phyloP scores from a whole-genome alignment of 2,329 filamentous ascomycete genomes.

The Exophiala oligosperma region DNA sequence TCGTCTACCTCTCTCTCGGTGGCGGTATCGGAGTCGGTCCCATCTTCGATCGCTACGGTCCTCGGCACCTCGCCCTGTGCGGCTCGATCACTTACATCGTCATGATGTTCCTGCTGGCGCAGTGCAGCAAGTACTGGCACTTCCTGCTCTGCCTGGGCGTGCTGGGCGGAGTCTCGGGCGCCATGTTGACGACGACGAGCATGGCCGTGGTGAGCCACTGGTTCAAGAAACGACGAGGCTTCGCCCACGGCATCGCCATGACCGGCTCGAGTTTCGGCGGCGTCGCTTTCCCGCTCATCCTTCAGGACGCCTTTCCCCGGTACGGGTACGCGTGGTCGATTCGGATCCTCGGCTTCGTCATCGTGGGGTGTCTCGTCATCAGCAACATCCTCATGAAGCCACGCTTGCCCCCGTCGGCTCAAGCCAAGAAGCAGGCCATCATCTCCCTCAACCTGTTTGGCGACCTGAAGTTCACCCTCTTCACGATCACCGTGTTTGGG shows the following conservation, averaged over 20 bases:
- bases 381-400: slow-evolving; percentile 38
- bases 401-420: slow-evolving; percentile 33
- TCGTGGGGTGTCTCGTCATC: slow-evolving; percentile 35
- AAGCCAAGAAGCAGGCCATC: slow-evolving; percentile 29
- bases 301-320: slow-evolving; percentile 33
- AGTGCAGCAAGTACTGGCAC: slow-evolving; percentile 51
- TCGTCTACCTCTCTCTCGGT: slow-evolving; percentile 47
- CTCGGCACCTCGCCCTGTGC: slow-evolving; percentile 40
- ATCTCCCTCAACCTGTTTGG: slow-evolving; percentile 45
- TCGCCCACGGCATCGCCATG: slow-evolving; percentile 44
- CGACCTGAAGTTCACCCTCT: slow-evolving; percentile 43
- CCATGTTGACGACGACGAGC: slow-evolving; percentile 38
- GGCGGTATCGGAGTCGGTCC: slow-evolving; percentile 52
- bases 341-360: slow-evolving; percentile 39
- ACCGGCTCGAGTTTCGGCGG: slow-evolving; percentile 41
- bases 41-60: slow-evolving; percentile 50
- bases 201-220: slow-evolving; percentile 43
- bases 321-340: slow-evolving; percentile 41
- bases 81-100: slow-evolving; percentile 41
- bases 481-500: slow-evolving; percentile 45
- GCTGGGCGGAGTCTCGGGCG: slow-evolving; percentile 37
- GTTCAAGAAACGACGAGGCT: slow-evolving; percentile 40
- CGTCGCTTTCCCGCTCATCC: slow-evolving; percentile 38
- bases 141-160: slow-evolving; percentile 45
- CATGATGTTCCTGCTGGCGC: slow-evolving; percentile 48